Base-by-base conservation (phyloP, 495 filamentous ascomycete species). In the Trichocladium uniseriatum region DNA sequence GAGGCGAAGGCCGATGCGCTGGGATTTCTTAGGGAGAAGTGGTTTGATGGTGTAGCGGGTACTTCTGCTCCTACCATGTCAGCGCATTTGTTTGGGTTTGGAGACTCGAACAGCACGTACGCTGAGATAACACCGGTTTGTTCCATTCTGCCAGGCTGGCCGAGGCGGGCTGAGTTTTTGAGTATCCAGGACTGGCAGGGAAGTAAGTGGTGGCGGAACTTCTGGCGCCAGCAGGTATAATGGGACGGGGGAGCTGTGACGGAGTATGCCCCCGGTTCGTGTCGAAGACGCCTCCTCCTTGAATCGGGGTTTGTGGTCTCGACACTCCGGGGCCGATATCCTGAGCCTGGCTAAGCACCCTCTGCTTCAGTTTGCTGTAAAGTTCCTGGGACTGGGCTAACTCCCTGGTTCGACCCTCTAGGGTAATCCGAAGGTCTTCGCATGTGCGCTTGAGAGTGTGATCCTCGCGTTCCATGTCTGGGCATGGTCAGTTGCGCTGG, bases 321-420 rank as follows among this genome's bases (percentile, higher is more conserved):
- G 22, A 20, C 5, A 82, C 77, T 47, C 87, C 79, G 28, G 76
- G 79, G 4, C 84, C 86, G 15, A 85, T 84, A 38, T 74, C 75
- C 48, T 85, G 79, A 41, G 87, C 80, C 24, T 84, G 80, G 8
- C 79, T 76, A 21, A 76, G 67, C 72, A 82, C 78, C 44, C 82
- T 79, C 20, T 80, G 76, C 64, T 95, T 95, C 38, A 95, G 70
- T 28, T 83, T 77, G 53, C 88, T 83, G 52, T 95, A 96, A 6
- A 94, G 76, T 53, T 90, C 86, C 54, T 89, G 87, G 16, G 82
- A 82, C 48, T 89, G 83, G 4, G 80, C 69, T n/a, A 87, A 76
- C 49, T 86, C 84, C 36, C 79, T 80, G 49, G 69, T 82, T 58
- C 94, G 94, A 28, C 91, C 84, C 36, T 78, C 74, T 51, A 81